A percentile compares a stretch with the other conserved stretches of the same genome.
Evolutionary conservation across 805 yeast genomes (phyloP).

Genomic region (Lipomyces oligophaga): DNA sequence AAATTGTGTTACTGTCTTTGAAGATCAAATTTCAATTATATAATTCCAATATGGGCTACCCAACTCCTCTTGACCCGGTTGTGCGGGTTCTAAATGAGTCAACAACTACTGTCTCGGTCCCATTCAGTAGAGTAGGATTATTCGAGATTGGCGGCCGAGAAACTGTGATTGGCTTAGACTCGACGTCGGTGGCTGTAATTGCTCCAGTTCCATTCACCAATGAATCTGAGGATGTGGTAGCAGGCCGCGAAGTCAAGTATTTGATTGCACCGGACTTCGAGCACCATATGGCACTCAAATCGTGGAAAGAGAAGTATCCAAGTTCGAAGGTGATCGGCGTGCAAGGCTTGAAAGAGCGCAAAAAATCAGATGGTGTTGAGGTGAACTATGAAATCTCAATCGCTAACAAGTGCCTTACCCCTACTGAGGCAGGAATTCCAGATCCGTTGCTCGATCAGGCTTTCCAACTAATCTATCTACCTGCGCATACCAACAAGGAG

Average conservation of each 20-base stretch:
- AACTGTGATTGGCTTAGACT: constrained; percentile 18
- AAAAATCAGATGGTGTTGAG: constrained; percentile 17
- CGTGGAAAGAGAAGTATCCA: constrained; percentile 52
- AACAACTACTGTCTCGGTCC: constrained; percentile 22
- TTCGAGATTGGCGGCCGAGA: constrained; percentile 29
- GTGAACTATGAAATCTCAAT: constrained; percentile 20
- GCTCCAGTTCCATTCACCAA: constrained; percentile 28
- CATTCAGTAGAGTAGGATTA: constrained; percentile 26
- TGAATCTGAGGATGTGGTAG: constrained; percentile 21
- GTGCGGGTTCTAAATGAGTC: constrained; percentile 20
- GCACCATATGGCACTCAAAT: constrained; percentile 61
- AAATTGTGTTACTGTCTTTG: too few relatives aligned
- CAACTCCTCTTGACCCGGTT: constrained; percentile 29
- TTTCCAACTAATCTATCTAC: constrained; percentile 53
- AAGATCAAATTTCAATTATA: too few relatives aligned
- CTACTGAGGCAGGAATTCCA: constrained; percentile 14
- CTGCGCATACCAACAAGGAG: constrained; percentile 57
- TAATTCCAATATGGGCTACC: constrained; percentile 21
- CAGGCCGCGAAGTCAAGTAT: constrained; percentile 29
- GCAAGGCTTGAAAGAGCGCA: constrained; percentile 36
- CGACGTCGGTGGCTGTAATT: constrained; percentile 10
- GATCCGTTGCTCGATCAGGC: constrained; percentile 28
- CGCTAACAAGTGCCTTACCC: constrained; percentile 9
- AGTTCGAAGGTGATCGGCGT: constrained; percentile 52
- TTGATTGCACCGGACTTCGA: constrained; percentile 61